Conservation (phyloP, 306 rosid genomes). For the Biancaea sappan region DNA sequence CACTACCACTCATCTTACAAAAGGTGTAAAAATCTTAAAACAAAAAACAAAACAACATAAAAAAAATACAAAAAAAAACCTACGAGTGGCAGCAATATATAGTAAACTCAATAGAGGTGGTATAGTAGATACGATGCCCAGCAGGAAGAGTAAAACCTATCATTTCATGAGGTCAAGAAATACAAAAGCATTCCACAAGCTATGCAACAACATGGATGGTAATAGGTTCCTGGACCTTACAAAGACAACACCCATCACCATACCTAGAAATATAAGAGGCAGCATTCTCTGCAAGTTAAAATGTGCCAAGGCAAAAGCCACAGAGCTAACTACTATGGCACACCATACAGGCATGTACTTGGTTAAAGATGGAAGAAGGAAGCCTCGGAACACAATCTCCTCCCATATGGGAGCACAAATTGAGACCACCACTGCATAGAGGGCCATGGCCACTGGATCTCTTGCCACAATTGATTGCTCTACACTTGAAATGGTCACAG, state of each 20-base stretch:
- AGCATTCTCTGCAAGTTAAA: slow-evolving; percentile 62
- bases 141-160: slow-evolving; percentile 6
- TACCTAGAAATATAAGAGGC: slow-evolving; percentile 61
- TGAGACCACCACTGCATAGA: slow-evolving; percentile 61
- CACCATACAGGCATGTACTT: slow-evolving; percentile 65
- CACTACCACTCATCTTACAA: not conserved
- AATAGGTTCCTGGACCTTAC: slow-evolving; percentile 60
- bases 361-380: slow-evolving; percentile 67
- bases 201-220: slow-evolving; percentile 64
- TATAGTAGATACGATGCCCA: not conserved
- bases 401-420: slow-evolving; percentile 66
- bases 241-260: slow-evolving; percentile 59
- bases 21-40: not conserved
- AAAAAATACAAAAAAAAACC: no score
- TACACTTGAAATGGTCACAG: slow-evolving; percentile 58
- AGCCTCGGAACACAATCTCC: slow-evolving; percentile 66
- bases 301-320: slow-evolving; percentile 64
- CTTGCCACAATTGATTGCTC: slow-evolving; percentile 63
- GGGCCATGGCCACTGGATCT: slow-evolving; percentile 67
- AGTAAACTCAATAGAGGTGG: slow-evolving; percentile 15
- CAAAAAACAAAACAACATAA: no score
- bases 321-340: slow-evolving; percentile 59
- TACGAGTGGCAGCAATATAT: not conserved
- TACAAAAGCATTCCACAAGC: slow-evolving; percentile 72
- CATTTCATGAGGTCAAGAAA: slow-evolving; percentile 65